These are phyloP conservation scores for Cicer cuneatum DNA, from an alignment of 306 rosid species.

Conservation along the genomic window DNA sequence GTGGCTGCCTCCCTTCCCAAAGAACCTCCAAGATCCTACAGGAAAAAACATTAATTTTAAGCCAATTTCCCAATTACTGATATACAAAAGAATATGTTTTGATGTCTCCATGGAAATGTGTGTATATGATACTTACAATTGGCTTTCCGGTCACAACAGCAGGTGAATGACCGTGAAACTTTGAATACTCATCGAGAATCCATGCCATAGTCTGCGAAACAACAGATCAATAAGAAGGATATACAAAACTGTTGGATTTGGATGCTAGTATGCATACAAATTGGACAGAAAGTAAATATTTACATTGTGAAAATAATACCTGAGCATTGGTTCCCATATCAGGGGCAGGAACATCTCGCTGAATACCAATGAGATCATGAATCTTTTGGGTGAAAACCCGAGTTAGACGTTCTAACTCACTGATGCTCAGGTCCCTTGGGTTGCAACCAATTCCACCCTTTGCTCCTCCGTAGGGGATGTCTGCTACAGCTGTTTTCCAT, in stretches of 20 bases:
- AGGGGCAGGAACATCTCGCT: constrained; percentile 82
- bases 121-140: constrained; percentile 51
- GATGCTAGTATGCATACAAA: background rate
- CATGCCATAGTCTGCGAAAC: constrained; percentile 79
- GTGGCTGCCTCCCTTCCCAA: constrained; percentile 81
- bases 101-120: background rate
- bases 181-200: constrained; percentile 84
- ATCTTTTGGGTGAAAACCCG: constrained; percentile 87
- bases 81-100: constrained; percentile 1
- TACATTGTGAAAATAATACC: constrained; percentile 47
- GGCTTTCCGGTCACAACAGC: constrained; percentile 86
- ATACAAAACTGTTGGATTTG: constrained; percentile 24
- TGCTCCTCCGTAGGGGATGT: constrained; percentile 87
- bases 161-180: constrained; percentile 81
- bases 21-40: constrained; percentile 82
- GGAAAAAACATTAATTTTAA: background rate
- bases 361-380: constrained; percentile 75
- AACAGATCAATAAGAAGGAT: constrained; percentile 27
- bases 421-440: constrained; percentile 66
- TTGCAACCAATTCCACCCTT: constrained; percentile 85
- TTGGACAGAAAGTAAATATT: background rate
- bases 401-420: constrained; percentile 75
- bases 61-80: constrained; percentile 2
- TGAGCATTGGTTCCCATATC: constrained; percentile 83
- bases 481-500: constrained; percentile 80